Evolutionary conservation across 495 filamentous ascomycete species (phyloP).

Genomic region (Neurospora sublineolata): DNA sequence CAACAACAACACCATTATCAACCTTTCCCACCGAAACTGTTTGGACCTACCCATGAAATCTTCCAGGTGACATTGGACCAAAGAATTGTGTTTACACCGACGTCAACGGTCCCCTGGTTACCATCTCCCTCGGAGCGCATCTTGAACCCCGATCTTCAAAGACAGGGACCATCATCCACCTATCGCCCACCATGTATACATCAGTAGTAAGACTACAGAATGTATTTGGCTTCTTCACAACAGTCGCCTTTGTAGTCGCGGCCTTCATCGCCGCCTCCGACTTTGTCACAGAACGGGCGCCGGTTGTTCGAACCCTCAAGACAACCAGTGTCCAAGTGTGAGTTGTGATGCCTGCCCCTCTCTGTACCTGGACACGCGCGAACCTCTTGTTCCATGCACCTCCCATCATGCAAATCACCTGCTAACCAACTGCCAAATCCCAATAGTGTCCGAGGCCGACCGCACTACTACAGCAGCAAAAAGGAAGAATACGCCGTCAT

Average conservation of each 20-base stretch:
- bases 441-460: conserved; percentile 71
- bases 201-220: conserved; percentile 73
- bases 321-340: conserved; percentile 82
- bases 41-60: conserved; percentile 1
- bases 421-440: neutral
- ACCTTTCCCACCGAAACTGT: neutral
- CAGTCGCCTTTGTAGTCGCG: conserved; percentile 73
- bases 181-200: conserved; percentile 63
- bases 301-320: conserved; percentile 49
- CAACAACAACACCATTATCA: neutral
- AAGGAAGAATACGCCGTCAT: conserved; percentile 91
- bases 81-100: neutral
- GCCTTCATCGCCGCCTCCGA: conserved; percentile 68
- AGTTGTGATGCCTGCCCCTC: conserved; percentile 16
- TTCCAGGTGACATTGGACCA: conserved; percentile 1
- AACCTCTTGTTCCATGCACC: neutral
- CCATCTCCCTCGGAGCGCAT: neutral
- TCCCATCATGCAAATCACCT: neutral
- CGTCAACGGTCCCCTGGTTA: neutral
- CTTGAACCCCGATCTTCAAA: neutral
- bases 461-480: conserved; percentile 86
- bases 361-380: neutral
- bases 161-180: conserved; percentile 1
- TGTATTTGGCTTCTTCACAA: conserved; percentile 96
- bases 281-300: conserved; percentile 56